These are phyloP conservation scores for Raffaelea deltoideospora DNA, from an alignment of 2,329 filamentous ascomycete genomes.

Conservation along the genomic window DNA sequence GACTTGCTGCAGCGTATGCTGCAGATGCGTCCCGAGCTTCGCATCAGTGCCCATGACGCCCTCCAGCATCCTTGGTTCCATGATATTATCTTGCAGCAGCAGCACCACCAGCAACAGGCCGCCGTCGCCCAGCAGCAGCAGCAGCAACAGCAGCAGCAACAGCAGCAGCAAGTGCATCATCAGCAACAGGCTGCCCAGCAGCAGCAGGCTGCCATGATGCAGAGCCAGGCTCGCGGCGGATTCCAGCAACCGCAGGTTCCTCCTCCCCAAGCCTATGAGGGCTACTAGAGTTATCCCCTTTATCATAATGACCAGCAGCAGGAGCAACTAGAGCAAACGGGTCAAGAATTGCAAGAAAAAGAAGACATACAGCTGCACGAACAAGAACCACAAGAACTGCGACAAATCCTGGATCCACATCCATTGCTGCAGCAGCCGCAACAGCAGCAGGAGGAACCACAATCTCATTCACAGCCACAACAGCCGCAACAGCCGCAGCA, in stretches of 20 bases:
- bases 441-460: too few species aligned
- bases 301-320: too few species aligned
- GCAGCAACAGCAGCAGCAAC: constrained; percentile 1
- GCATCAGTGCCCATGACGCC: constrained; percentile 76
- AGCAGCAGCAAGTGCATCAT: not conserved
- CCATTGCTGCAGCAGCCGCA: too few species aligned
- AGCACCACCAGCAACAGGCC: constrained; percentile 59
- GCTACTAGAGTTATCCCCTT: not conserved
- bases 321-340: too few species aligned
- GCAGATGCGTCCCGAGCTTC: constrained; percentile 79
- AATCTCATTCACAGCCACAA: too few species aligned
- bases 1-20: constrained; percentile 84
- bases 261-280: not conserved
- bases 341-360: too few species aligned
- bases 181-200: not conserved
- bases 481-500: too few species aligned
- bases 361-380: too few species aligned
- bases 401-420: too few species aligned
- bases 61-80: constrained; percentile 87
- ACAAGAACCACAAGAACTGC: too few species aligned
- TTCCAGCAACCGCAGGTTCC: not conserved
- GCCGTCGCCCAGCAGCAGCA: constrained; percentile 1
- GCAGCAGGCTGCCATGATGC: not conserved
- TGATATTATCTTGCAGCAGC: constrained; percentile 46
- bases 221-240: not conserved